phyloP scores from a whole-genome alignment of 2,329 filamentous ascomycete species.

The Aureobasidium melanogenum region DNA sequence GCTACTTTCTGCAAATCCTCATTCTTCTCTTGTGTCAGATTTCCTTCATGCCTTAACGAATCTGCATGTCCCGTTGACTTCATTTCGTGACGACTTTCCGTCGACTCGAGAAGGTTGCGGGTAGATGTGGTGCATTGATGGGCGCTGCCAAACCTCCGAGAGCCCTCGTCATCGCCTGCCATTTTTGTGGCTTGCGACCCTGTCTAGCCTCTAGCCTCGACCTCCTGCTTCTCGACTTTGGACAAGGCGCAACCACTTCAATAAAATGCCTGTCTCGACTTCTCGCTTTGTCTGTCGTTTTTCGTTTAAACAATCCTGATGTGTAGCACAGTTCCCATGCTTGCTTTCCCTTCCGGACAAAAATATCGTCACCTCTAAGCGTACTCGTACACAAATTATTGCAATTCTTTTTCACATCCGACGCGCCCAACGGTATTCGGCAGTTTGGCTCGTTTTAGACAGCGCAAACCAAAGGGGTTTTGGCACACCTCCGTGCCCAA shows the following conservation, averaged over 20 bases:
- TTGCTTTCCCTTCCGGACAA: neutral
- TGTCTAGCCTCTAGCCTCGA: neutral
- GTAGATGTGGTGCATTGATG: neutral
- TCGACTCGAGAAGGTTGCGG: conserved; percentile 2
- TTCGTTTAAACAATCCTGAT: neutral
- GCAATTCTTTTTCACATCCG: neutral
- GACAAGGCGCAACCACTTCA: neutral
- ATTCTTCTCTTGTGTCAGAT: neutral
- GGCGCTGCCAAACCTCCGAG: neutral
- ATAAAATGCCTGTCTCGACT: neutral
- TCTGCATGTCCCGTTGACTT: neutral
- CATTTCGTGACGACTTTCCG: neutral
- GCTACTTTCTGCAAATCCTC: neutral
- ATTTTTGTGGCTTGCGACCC: conserved; percentile 4
- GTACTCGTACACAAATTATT: conserved; percentile 5
- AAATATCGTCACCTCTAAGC: neutral
- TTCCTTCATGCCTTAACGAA: neutral
- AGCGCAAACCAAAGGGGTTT: neutral
- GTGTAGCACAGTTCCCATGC: neutral
- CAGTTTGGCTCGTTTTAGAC: conserved; percentile 9
- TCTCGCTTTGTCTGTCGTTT: neutral
- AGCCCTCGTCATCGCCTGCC: conserved; percentile 7
- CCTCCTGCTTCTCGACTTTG: neutral
- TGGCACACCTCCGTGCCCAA: neutral
- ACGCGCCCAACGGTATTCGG: conserved; percentile 7